Conservation (phyloP, 495 filamentous ascomycete genomes). For the Penicillium turbatum region DNA sequence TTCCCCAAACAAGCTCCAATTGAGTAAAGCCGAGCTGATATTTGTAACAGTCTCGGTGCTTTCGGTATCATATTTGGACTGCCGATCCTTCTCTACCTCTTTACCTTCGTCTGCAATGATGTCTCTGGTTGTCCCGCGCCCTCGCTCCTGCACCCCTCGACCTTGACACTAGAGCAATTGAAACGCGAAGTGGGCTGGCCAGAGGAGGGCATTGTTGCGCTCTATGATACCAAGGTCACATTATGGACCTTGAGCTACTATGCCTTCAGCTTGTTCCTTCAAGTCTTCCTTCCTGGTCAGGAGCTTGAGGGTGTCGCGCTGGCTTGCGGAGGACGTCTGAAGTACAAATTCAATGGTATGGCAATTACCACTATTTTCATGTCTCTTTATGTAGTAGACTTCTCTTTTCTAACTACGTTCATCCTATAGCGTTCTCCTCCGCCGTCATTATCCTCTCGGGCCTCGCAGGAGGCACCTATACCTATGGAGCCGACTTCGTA, state of each 20-base stretch:
- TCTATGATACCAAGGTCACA: conserved; percentile 55
- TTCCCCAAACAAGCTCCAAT: background rate
- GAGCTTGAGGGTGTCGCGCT: conserved; percentile 67
- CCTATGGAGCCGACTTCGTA: conserved; percentile 74
- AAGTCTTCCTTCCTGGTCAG: conserved; percentile 73
- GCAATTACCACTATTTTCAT: background rate
- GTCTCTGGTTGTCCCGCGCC: conserved; percentile 85
- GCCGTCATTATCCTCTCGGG: conserved; percentile 63
- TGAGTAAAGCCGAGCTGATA: conserved; percentile 18
- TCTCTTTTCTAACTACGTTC: conserved; percentile 2
- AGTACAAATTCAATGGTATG: conserved; percentile 87
- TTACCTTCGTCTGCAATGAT: conserved; percentile 88
- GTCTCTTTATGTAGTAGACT: too few species aligned
- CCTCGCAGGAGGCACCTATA: conserved; percentile 65
- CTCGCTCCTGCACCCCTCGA: conserved; percentile 71
- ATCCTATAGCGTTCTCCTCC: conserved; percentile 65
- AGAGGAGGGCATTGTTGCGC: conserved; percentile 56
- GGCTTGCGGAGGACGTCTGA: conserved; percentile 65
- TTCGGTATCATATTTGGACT: conserved; percentile 70
- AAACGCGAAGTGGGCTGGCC: conserved; percentile 81
- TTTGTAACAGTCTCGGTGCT: conserved; percentile 61
- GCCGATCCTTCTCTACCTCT: conserved; percentile 67
- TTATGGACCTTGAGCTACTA: conserved; percentile 74
- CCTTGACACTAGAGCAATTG: conserved; percentile 62
- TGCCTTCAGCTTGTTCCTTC: conserved; percentile 65